Base-by-base conservation (phyloP, 129 eudicot genomes). In the Artemisia tridentata region DNA sequence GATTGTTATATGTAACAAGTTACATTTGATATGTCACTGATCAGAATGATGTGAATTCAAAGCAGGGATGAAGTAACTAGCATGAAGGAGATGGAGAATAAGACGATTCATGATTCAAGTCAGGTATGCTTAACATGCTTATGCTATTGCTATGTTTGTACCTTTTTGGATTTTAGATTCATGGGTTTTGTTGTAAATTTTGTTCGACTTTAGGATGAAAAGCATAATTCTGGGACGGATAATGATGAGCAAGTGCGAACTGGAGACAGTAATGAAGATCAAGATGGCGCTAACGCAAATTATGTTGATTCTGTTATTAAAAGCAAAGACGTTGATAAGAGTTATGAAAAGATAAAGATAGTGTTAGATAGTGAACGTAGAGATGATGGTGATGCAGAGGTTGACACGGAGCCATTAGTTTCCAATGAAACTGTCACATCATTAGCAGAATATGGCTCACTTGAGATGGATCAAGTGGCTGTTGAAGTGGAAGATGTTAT, bases 191-290 rank as follows among this genome's bases (percentile, higher is more conserved):
- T n/a, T 18, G 52, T 46, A 63, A 23, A 56, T 54, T 45, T 47
- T 29, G 67, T 74, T 76, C 50, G 10, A 49, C 27, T 20, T 72
- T 82, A 84, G 88, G 85, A 81, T 4, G 83, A 78, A 31, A 77
- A 54, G 55, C 72, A 64, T 17, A 20, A 70, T 11, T 38, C 60
- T 61, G 27, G 56, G 12, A 38, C 11, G 3, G 52, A 18, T 3
- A 17, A 23, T 64, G 72, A 71, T 46, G 65, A 58, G 43, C 10
- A 43, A 10, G 79, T 47, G 27, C 53, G 10, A 3, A 34, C 65
- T 5, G 47, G 27, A 4, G 63, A 62, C 50, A 25, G 52, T 31
- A 67, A 41, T 29, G 45, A 72, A 63, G 65, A 71, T 57, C n/a
- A 55, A 63, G 70, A 71, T 19, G 50, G 34, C 11, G 11, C 54